A percentile compares a stretch with the other conserved stretches of the same genome.
Evolutionary conservation across 2,329 filamentous ascomycete genomes (phyloP).

Genomic region (Keithomyces neogunnii): DNA sequence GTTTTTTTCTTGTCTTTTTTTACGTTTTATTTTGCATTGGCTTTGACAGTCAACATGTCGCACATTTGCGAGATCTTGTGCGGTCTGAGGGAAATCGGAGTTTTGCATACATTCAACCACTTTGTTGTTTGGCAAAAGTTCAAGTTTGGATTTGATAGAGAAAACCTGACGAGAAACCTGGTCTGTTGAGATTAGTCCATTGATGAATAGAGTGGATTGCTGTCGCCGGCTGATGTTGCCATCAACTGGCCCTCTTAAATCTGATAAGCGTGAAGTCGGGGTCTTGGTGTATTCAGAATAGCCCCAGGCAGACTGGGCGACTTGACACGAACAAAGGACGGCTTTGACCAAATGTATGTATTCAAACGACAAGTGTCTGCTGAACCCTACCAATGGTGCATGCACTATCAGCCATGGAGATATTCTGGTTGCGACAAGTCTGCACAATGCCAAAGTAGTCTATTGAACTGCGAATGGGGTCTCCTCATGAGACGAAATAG

Average conservation of each 20-base stretch:
- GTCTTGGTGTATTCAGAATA: too few relatives aligned
- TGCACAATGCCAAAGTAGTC: too few relatives aligned
- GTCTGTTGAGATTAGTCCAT: constrained; percentile 1
- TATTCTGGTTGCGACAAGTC: too few relatives aligned
- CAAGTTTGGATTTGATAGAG: constrained; percentile 4
- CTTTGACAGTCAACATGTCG: too few relatives aligned
- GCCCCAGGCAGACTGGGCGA: too few relatives aligned
- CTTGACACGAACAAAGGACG: too few relatives aligned
- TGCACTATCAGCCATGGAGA: too few relatives aligned
- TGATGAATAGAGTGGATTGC: constrained; percentile 10
- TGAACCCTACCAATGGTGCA: too few relatives aligned
- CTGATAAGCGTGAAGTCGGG: neutral
- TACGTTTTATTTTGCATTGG: neutral
- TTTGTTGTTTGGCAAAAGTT: constrained; percentile 9
- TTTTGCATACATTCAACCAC: constrained; percentile 2
- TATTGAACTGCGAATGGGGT: too few relatives aligned
- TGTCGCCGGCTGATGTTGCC: constrained; percentile 6
- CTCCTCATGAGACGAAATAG: neutral
- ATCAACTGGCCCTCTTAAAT: neutral
- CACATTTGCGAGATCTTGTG: neutral
- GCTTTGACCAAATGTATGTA: too few relatives aligned
- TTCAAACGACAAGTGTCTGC: too few relatives aligned
- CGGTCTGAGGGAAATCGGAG: constrained; percentile 1
- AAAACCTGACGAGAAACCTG: constrained; percentile 1
- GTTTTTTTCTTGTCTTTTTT: neutral